Base-by-base conservation (phyloP, 768 basidiomycete genomes). In the Rhodotorula taiwanensis region DNA sequence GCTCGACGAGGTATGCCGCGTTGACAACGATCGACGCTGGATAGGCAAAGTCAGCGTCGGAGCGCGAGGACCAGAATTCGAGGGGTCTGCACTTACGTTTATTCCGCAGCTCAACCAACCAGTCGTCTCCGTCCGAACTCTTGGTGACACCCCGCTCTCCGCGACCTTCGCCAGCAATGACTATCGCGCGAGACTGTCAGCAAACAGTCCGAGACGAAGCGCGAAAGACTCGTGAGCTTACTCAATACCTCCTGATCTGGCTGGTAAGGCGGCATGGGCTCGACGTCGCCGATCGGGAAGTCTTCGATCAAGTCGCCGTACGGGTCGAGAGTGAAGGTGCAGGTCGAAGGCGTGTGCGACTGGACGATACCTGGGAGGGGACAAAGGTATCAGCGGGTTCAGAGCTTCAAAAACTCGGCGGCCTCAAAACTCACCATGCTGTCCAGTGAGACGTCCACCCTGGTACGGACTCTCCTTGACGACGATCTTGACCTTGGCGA, bases 301-400 rank as follows among this genome's bases (percentile, higher is more conserved):
- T 36, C 61, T 8, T 51, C 30, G n/a, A 67, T 55, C 8, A 27
- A 18, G 27, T 67, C 66, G 14, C n/a, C 18, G 44, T 62, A 59
- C 57, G 66, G 59, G 20, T 67, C 66, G 58, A 67, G 61, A 3
- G n/a, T 52, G 31, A 67, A 55, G 33, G 20, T 53, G 49, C 57
- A 62, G 10, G 48, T 50, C 30, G 49, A 25, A 2, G 41, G 7
- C 27, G 39, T 25, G 6, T 14, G 20, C 30, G 42, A 25, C 23
- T 27, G 33, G 28, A 67, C 49, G 58, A 67, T 41, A 25, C 52
- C 65, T 66, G 54, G 16, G 7, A 10, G 30, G 16, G 31, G 39
- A 34, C n/a, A 10, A 10, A 5, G 30, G 15, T 6, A 20, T 49
- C 34, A 54, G 52, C 48, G 21, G 14, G 42, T 23, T 23, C 15